phyloP scores from a whole-genome alignment of 371 early-diverging fungal genomes.

The Synchytrium microbalum region DNA sequence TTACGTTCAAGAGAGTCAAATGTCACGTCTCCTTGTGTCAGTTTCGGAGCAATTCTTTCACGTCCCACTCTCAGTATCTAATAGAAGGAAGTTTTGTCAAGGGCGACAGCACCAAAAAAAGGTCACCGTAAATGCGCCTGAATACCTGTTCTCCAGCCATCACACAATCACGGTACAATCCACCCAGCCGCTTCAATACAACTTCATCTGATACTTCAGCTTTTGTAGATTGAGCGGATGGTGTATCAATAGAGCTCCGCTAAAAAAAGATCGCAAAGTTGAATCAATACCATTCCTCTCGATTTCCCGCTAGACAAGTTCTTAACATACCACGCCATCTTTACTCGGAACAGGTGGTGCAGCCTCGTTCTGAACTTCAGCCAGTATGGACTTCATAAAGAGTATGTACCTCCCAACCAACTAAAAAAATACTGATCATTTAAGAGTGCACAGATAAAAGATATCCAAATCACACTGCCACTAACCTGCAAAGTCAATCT shows the following conservation, averaged over 20 bases:
- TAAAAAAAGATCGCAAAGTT: no score
- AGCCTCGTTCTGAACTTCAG: no score
- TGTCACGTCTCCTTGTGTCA: not conserved
- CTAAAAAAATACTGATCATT: no score
- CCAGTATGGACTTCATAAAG: not conserved
- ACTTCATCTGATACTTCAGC: slow-evolving; percentile 16
- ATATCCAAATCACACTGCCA: no score
- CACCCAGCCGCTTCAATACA: slow-evolving; percentile 11
- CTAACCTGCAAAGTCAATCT: slow-evolving; percentile 62
- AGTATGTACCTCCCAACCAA: not conserved
- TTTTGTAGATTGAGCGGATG: slow-evolving; percentile 1
- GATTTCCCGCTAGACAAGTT: no score
- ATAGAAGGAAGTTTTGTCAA: no score
- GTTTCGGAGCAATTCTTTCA: not conserved
- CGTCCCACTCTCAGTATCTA: not conserved
- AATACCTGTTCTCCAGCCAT: slow-evolving; percentile 7
- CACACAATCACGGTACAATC: slow-evolving; percentile 18
- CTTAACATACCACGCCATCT: no score
- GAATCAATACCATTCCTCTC: no score
- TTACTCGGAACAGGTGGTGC: no score
- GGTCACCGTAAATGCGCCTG: not conserved
- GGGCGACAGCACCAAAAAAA: no score
- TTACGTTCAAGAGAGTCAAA: no score
- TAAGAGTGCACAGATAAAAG: no score
- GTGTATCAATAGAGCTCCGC: not conserved